phyloP scores from a whole-genome alignment of 106 monocot genomes.

The Apostasia ramifera region DNA sequence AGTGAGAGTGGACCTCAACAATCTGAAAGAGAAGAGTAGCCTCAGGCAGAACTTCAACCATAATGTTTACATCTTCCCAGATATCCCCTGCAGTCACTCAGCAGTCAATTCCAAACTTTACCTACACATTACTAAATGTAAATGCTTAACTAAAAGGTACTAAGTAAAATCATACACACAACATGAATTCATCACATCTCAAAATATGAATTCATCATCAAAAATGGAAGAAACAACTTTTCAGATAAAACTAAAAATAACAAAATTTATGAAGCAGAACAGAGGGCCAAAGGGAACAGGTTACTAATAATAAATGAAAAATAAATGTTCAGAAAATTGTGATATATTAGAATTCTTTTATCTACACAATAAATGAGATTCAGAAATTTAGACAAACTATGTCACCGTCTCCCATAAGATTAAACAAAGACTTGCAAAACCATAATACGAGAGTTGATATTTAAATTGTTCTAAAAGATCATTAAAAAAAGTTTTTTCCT shows the following conservation, averaged over 20 bases:
- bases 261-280: not conserved
- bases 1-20: slow-evolving; percentile 57
- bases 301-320: not conserved
- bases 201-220: not conserved
- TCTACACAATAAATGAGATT: too few species aligned
- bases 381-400: too few species aligned
- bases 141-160: not conserved
- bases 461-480: too few species aligned
- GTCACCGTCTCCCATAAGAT: too few species aligned
- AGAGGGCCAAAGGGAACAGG: too few species aligned
- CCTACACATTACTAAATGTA: not conserved
- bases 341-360: too few species aligned
- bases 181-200: not conserved
- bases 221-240: not conserved
- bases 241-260: not conserved
- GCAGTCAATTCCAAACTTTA: not conserved
- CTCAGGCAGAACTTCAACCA: slow-evolving; percentile 89
- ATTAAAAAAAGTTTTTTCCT: too few species aligned
- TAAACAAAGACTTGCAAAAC: too few species aligned
- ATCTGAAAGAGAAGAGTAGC: slow-evolving; percentile 83
- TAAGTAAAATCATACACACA: not conserved
- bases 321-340: too few species aligned
- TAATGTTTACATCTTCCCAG: slow-evolving; percentile 58
- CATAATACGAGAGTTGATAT: too few species aligned
- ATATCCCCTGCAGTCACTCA: slow-evolving; percentile 33